Evolutionary conservation across 352 stramenopile genomes (phyloP).

Genomic region (Phytophthora chlamydospora): DNA sequence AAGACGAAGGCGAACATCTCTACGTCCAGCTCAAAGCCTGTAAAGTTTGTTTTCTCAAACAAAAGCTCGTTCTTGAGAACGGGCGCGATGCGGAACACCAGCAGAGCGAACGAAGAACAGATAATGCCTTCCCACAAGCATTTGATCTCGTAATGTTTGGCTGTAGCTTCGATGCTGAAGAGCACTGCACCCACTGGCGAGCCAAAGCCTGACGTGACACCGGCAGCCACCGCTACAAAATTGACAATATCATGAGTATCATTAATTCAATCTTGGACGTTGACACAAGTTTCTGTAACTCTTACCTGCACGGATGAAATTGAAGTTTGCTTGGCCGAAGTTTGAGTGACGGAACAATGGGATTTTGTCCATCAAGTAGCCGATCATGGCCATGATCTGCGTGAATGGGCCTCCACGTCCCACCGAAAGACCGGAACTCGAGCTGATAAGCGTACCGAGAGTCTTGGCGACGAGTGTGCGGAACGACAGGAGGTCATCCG

Average conservation of each 20-base stretch:
- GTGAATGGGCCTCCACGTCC: slow-evolving; percentile 76
- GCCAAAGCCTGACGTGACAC: slow-evolving; percentile 83
- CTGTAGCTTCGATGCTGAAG: slow-evolving; percentile 86
- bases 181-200: slow-evolving; percentile 78
- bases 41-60: slow-evolving; percentile 84
- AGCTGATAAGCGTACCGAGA: slow-evolving; percentile 69
- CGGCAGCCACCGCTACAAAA: slow-evolving; percentile 63
- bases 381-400: slow-evolving; percentile 81
- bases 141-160: slow-evolving; percentile 87
- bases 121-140: slow-evolving; percentile 88
- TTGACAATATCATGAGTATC: background rate
- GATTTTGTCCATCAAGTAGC: slow-evolving; percentile 70
- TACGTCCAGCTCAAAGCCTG: slow-evolving; percentile 80
- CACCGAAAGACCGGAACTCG: slow-evolving; percentile 72
- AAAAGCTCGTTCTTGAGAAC: slow-evolving; percentile 79
- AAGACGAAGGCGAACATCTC: slow-evolving; percentile 82
- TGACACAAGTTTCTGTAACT: background rate
- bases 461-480: slow-evolving; percentile 74
- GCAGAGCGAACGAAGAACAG: slow-evolving; percentile 76
- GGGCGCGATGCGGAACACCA: slow-evolving; percentile 78
- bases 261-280: slow-evolving; percentile 48
- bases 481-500: slow-evolving; percentile 67
- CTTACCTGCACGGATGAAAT: slow-evolving; percentile 71
- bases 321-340: slow-evolving; percentile 79
- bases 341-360: slow-evolving; percentile 71